Percentiles rank a stretch among this genome's conserved stretches.
phyloP scores from a whole-genome alignment of 2,329 filamentous ascomycete genomes.

The Fusarium albidum region DNA sequence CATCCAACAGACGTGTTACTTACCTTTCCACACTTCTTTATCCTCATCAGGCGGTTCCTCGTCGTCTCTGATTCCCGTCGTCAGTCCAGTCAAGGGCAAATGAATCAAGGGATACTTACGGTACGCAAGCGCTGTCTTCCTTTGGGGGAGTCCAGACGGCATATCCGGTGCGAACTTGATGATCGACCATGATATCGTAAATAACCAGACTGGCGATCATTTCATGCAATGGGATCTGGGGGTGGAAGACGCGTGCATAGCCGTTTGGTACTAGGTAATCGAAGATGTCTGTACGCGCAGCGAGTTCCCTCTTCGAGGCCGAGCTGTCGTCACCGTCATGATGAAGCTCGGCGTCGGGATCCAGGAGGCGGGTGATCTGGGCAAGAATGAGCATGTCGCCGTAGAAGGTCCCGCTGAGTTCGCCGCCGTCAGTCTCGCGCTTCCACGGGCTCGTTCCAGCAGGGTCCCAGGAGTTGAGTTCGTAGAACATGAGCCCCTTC shows the following conservation, averaged over 20 bases:
- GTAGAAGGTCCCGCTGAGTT: slow-evolving; percentile 14
- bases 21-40: too few species aligned
- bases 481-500: slow-evolving; percentile 17
- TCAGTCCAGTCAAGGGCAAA: too few species aligned
- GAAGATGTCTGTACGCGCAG: background rate
- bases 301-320: background rate
- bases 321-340: background rate
- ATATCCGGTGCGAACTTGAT: background rate
- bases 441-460: slow-evolving; percentile 9
- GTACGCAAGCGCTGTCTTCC: too few species aligned
- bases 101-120: too few species aligned
- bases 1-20: too few species aligned
- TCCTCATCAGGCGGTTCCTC: too few species aligned
- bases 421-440: background rate
- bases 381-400: slow-evolving; percentile 18
- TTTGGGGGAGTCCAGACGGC: background rate
- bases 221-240: slow-evolving; percentile 4
- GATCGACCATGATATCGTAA: background rate
- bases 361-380: slow-evolving; percentile 2
- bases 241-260: slow-evolving; percentile 12
- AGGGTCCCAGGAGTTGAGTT: slow-evolving; percentile 14
- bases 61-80: too few species aligned
- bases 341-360: slow-evolving; percentile 12
- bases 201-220: slow-evolving; percentile 3
- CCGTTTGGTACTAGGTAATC: slow-evolving; percentile 8